These are phyloP conservation scores for Ophiosphaerella narmari DNA, from an alignment of 2,329 filamentous ascomycete genomes.

Conservation along the genomic window DNA sequence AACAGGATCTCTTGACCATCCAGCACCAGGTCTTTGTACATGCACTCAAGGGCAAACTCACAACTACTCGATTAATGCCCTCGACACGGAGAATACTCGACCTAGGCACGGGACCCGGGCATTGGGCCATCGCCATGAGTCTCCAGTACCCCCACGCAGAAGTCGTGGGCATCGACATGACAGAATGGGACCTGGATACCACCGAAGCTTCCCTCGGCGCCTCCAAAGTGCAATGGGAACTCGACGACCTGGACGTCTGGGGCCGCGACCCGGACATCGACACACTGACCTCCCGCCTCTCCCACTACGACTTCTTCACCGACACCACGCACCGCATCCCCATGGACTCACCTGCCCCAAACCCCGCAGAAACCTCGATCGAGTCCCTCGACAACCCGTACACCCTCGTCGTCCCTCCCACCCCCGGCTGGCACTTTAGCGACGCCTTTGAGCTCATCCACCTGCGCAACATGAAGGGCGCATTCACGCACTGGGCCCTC, in stretches of 20 bases:
- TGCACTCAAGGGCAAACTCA: slow-evolving; percentile 42
- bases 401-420: slow-evolving; percentile 22
- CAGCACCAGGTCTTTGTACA: slow-evolving; percentile 65
- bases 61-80: slow-evolving; percentile 38
- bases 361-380: slow-evolving; percentile 20
- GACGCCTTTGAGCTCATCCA: slow-evolving; percentile 57
- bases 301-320: slow-evolving; percentile 31
- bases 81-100: slow-evolving; percentile 40
- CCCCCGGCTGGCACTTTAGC: slow-evolving; percentile 53
- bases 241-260: slow-evolving; percentile 46
- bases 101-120: slow-evolving; percentile 55
- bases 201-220: slow-evolving; percentile 45
- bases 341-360: slow-evolving; percentile 9
- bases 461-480: slow-evolving; percentile 53
- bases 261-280: slow-evolving; percentile 32
- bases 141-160: slow-evolving; percentile 50
- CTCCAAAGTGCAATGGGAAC: slow-evolving; percentile 40
- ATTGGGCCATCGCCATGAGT: slow-evolving; percentile 57
- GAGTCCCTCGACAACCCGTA: slow-evolving; percentile 29
- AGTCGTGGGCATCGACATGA: slow-evolving; percentile 56
- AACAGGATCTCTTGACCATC: slow-evolving; percentile 66
- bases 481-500: slow-evolving; percentile 52
- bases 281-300: slow-evolving; percentile 25
- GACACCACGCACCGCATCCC: slow-evolving; percentile 26
- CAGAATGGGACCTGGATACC: slow-evolving; percentile 57